Evolutionary conservation across 2,329 filamentous ascomycete genomes (phyloP), one percentile per base, ranked within the genome.

Genomic region (Cladosporium austrohemisphaericum): DNA sequence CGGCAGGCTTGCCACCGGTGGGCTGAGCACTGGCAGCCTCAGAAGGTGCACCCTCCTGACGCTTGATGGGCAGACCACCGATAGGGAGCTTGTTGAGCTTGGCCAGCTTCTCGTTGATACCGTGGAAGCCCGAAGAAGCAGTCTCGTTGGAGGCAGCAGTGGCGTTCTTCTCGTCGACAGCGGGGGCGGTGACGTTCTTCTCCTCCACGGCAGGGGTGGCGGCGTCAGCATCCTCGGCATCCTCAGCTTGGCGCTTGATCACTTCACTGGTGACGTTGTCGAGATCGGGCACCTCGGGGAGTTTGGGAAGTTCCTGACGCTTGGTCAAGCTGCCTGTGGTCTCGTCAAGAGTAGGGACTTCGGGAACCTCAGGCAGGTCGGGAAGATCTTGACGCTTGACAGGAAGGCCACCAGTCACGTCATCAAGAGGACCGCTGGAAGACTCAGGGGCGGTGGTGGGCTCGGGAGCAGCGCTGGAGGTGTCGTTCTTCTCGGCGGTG

Each of bases 41-140:
- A 20, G 33, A 20, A 31, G 29, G 29, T 13, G 29, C 29, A 13
- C 11, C 29, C 5, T 31, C 29, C 5, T 31, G 29, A 16, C 40
- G 40, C 28, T 43, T 43, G 22, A 36, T 16, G 7, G 32, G 43
- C 9, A 44, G 41, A 20, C 41, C 38, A 32, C 41, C 41, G 11
- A 47, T 14, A 3, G 43, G 43, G 19, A 47, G 33, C 8, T 47
- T 38, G 25, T 16, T 5, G 18, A 46, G 43, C 43, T 46, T 46
- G 11, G 14, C 18, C 33, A 47, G 18, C 16, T 47, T 23, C 44
- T 47, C 31, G 44, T 31, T 47, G 44, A 47, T 38, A 26, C 44
- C 44, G 19, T 38, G 11, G 33, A 22, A 47, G 44, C 44, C 33
- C 3, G 4, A 22, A 2, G 14, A 26, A 19, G 31, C 14, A 19